phyloP scores from a whole-genome alignment of 2,329 filamentous ascomycete species.

The Calonectria ilicicola region DNA sequence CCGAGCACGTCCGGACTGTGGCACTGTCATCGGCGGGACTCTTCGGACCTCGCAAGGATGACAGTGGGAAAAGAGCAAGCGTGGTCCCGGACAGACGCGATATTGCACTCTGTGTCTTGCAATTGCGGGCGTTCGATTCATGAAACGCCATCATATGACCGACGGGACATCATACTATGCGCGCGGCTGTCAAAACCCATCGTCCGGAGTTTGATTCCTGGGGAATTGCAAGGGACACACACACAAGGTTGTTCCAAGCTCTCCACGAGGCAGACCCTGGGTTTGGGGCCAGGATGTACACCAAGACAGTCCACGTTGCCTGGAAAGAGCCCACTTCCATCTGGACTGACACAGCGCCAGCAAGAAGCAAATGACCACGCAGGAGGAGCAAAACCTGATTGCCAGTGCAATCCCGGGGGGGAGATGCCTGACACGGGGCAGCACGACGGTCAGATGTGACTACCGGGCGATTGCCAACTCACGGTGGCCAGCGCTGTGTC shows the following conservation, averaged over 20 bases:
- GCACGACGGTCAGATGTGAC: constrained; percentile 3
- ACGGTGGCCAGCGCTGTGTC: neutral
- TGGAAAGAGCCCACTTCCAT: constrained; percentile 3
- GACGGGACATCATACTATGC: neutral
- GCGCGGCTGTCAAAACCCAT: constrained; percentile 1
- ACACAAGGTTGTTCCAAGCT: constrained; percentile 18
- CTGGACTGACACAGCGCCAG: neutral
- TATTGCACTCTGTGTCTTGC: constrained; percentile 7
- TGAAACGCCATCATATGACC: neutral
- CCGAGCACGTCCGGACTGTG: neutral
- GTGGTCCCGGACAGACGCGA: neutral
- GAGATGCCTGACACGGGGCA: constrained; percentile 16
- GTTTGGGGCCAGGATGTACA: constrained; percentile 11
- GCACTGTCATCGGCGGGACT: neutral
- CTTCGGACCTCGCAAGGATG: neutral
- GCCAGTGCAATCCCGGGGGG: neutral
- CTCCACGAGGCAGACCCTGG: constrained; percentile 17
- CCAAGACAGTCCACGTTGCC: constrained; percentile 18
- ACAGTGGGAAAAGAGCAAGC: neutral
- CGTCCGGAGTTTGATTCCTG: neutral
- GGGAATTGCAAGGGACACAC: neutral
- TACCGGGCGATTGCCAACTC: constrained; percentile 7
- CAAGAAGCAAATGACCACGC: neutral
- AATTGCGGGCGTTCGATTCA: constrained; percentile 5
- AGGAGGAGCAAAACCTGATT: neutral